Evolutionary conservation across 2,329 filamentous ascomycete species (phyloP).

Genomic region (Neofusicoccum laricinum): DNA sequence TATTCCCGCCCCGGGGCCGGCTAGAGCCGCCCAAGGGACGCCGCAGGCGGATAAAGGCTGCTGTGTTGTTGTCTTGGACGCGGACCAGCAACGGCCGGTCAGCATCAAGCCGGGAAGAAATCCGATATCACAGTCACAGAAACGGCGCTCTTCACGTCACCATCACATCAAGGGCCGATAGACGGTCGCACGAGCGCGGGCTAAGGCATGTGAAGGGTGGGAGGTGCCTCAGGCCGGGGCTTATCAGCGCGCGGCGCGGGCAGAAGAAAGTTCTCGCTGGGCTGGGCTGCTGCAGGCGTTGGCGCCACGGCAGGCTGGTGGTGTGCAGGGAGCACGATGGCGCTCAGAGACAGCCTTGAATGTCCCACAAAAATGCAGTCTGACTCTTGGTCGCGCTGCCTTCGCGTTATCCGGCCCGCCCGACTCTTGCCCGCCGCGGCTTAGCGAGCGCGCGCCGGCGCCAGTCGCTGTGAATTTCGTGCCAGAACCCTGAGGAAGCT

Average conservation of each 20-base stretch:
- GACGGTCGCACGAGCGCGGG: slow-evolving; percentile 2
- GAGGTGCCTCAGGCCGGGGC: not conserved
- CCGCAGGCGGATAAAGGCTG: not conserved
- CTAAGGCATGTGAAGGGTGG: slow-evolving; percentile 1
- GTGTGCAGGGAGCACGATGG: slow-evolving; percentile 11
- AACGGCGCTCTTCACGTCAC: not conserved
- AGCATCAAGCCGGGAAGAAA: slow-evolving; percentile 10
- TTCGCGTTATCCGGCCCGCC: slow-evolving; percentile 11
- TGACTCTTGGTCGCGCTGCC: slow-evolving; percentile 12
- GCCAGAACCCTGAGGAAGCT: slow-evolving; percentile 9
- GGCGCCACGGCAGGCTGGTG: slow-evolving; percentile 5
- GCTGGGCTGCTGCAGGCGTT: not conserved
- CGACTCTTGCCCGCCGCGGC: slow-evolving; percentile 10
- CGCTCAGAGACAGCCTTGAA: slow-evolving; percentile 6
- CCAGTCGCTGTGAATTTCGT: slow-evolving; percentile 7
- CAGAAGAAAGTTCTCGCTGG: slow-evolving; percentile 3
- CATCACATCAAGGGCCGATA: not conserved
- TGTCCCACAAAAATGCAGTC: slow-evolving; percentile 16
- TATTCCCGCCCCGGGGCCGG: not conserved
- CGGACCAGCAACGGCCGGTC: slow-evolving; percentile 10
- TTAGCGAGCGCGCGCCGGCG: slow-evolving; percentile 8
- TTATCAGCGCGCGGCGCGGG: not conserved
- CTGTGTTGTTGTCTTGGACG: not conserved
- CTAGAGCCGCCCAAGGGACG: not conserved
- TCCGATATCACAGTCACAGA: slow-evolving; percentile 10